phyloP scores from a whole-genome alignment of 495 filamentous ascomycete species.

The Neurospora sp. region DNA sequence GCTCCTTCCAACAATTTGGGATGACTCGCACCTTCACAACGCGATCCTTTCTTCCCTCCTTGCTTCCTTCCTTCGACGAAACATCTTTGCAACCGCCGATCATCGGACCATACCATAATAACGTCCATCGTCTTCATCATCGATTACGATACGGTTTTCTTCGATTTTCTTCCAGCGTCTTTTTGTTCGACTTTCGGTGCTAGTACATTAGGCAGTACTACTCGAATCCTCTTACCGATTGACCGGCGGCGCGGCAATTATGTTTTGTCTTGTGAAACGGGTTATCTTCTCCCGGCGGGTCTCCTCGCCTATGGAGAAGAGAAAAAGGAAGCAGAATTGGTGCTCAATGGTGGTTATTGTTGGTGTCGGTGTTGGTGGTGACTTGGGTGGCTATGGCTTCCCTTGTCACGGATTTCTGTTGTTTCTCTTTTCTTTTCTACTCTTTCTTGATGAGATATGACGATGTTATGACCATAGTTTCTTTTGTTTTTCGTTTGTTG shows the following conservation, averaged over 20 bases:
- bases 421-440: neutral
- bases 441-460: neutral
- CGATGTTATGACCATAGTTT: neutral
- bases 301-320: neutral
- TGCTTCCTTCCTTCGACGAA: neutral
- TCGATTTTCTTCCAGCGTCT: conserved; percentile 1
- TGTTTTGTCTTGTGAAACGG: neutral
- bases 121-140: neutral
- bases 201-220: neutral
- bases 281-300: neutral
- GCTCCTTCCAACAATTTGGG: neutral
- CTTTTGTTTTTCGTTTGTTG: neutral
- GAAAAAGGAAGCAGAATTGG: neutral
- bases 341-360: neutral
- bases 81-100: neutral
- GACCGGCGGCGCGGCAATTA: neutral
- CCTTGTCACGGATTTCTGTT: neutral
- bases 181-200: neutral
- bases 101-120: neutral
- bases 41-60: neutral
- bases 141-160: neutral
- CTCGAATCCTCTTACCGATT: neutral
- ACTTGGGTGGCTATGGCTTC: neutral
- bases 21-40: neutral
- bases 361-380: neutral